Evolutionary conservation across 768 basidiomycete species (phyloP).

Genomic region (Hypholoma fasciculare): DNA sequence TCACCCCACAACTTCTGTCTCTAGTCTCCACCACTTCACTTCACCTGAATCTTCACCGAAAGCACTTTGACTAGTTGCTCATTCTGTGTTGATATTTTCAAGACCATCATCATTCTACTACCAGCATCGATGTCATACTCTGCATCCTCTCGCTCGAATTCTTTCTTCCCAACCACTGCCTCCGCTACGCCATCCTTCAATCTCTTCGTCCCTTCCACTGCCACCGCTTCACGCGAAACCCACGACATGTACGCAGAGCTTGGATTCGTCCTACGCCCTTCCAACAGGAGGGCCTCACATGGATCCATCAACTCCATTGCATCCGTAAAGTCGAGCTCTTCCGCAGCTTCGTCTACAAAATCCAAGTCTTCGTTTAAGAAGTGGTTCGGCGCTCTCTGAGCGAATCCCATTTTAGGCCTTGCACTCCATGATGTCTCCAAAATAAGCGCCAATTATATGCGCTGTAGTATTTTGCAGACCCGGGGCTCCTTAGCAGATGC

Average conservation of each 20-base stretch:
- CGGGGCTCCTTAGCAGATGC: neutral
- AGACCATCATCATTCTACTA: slow-evolving; percentile 1
- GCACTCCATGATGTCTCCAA: slow-evolving; percentile 1
- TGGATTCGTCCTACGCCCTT: slow-evolving; percentile 31
- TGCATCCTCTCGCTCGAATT: slow-evolving; percentile 13
- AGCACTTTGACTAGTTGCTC: slow-evolving; percentile 32
- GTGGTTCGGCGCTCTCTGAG: slow-evolving; percentile 21
- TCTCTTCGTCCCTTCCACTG: slow-evolving; percentile 35
- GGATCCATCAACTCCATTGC: slow-evolving; percentile 1
- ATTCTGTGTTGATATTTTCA: slow-evolving; percentile 1
- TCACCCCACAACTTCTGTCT: slow-evolving; percentile 17
- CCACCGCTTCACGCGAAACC: slow-evolving; percentile 33
- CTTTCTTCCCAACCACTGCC: slow-evolving; percentile 23
- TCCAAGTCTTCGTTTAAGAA: slow-evolving; percentile 21
- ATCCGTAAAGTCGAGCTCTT: slow-evolving; percentile 13
- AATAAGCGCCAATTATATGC: slow-evolving; percentile 1
- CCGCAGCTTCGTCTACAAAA: slow-evolving; percentile 13
- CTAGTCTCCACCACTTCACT: neutral
- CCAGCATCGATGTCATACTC: slow-evolving; percentile 30
- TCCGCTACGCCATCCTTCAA: slow-evolving; percentile 23
- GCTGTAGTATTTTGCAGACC: neutral
- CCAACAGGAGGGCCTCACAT: slow-evolving; percentile 16
- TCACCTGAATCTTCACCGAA: slow-evolving; percentile 8
- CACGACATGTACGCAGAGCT: slow-evolving; percentile 40
- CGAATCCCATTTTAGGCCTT: neutral